These are phyloP conservation scores for Xylaria multiplex DNA, from an alignment of 2,329 filamentous ascomycete genomes.

Conservation along the genomic window DNA sequence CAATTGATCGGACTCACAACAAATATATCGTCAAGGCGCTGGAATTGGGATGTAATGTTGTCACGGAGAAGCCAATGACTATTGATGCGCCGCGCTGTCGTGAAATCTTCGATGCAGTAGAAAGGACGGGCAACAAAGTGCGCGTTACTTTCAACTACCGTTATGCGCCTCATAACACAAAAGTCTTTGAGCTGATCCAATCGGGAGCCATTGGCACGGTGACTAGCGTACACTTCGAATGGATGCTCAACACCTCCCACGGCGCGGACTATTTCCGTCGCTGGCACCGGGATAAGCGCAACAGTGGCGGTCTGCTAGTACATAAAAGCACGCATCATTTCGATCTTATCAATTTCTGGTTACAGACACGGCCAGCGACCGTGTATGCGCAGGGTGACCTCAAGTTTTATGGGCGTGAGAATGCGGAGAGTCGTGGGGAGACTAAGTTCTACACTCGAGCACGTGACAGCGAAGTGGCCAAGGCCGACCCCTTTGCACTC, in stretches of 20 bases:
- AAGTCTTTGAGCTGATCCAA: constrained; percentile 63
- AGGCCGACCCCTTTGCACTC: constrained; percentile 67
- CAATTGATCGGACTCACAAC: constrained; percentile 70
- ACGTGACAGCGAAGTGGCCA: constrained; percentile 57
- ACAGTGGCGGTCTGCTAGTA: constrained; percentile 67
- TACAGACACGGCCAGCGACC: constrained; percentile 63
- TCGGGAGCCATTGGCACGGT: constrained; percentile 66
- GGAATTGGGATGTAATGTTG: constrained; percentile 67
- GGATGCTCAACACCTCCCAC: constrained; percentile 70
- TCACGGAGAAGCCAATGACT: constrained; percentile 75
- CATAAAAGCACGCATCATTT: constrained; percentile 74
- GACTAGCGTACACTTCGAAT: constrained; percentile 69
- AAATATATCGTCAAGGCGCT: constrained; percentile 68
- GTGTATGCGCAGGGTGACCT: constrained; percentile 69
- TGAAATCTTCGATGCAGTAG: constrained; percentile 64
- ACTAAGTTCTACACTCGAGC: constrained; percentile 62
- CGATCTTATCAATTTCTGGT: constrained; percentile 72
- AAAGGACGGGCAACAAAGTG: constrained; percentile 59
- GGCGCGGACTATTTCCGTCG: constrained; percentile 72
- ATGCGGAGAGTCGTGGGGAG: constrained; percentile 65
- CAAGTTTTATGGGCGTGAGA: constrained; percentile 69
- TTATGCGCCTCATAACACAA: constrained; percentile 73
- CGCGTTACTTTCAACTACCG: constrained; percentile 73
- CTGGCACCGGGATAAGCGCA: constrained; percentile 70
- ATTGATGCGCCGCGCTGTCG: constrained; percentile 66